phyloP scores from a whole-genome alignment of 768 basidiomycete genomes.

The Mycena floridula region DNA sequence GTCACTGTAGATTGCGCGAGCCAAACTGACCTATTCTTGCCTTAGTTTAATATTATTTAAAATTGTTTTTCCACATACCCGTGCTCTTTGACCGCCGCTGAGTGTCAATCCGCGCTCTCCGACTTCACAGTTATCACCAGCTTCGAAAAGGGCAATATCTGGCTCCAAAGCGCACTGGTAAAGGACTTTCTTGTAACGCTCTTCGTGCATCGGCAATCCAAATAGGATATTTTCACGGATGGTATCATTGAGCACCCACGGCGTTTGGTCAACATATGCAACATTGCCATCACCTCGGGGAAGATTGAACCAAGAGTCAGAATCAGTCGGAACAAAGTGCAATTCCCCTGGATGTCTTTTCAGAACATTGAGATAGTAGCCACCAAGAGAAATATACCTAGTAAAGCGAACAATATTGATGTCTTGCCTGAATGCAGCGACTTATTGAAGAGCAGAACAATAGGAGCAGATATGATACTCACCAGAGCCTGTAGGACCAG shows the following conservation, averaged over 20 bases:
- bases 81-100: constrained; percentile 37
- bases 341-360: too few species aligned
- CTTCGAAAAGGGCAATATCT: constrained; percentile 36
- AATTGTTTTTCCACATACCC: too few species aligned
- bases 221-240: constrained; percentile 48
- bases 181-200: constrained; percentile 32
- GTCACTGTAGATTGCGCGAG: constrained; percentile 35
- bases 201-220: constrained; percentile 31
- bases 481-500: too few species aligned
- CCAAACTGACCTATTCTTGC: too few species aligned
- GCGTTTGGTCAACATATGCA: constrained; percentile 78
- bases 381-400: too few species aligned
- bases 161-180: constrained; percentile 32
- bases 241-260: constrained; percentile 80
- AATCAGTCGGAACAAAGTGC: constrained; percentile 47
- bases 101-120: constrained; percentile 51
- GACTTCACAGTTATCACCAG: constrained; percentile 39
- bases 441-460: too few species aligned
- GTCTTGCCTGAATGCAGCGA: too few species aligned
- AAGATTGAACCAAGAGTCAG: constrained; percentile 60
- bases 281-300: constrained; percentile 65
- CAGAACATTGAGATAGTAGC: too few species aligned
- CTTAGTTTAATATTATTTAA: too few species aligned
- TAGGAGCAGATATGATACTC: constrained; percentile 23
- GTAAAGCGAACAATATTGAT: constrained; percentile 38